Conservation (phyloP, 345 rosid species). For the Populus deltoides region DNA sequence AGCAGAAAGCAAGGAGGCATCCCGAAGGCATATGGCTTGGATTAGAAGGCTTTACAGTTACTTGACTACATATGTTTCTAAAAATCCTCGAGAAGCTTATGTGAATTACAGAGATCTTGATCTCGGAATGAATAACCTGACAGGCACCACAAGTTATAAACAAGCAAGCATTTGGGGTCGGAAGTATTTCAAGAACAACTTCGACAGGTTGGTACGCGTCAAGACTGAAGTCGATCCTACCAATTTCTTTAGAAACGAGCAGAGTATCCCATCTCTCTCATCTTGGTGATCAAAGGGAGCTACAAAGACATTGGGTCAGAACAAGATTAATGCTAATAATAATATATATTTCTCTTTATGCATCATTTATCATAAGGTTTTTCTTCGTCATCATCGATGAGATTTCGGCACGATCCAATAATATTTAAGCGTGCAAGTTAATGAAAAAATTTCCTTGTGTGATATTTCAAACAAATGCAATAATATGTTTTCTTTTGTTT, state of each 20-base stretch:
- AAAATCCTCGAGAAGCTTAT: constrained; percentile 48
- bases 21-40: constrained; percentile 18
- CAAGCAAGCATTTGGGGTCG: background rate
- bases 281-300: background rate
- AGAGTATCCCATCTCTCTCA: background rate
- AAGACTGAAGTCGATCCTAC: background rate
- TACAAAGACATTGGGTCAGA: too few species aligned
- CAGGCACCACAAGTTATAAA: background rate
- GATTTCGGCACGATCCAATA: too few species aligned
- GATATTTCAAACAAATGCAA: too few species aligned
- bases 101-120: constrained; percentile 21
- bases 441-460: background rate
- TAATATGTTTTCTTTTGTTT: background rate
- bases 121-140: background rate
- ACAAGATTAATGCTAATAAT: background rate
- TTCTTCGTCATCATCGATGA: background rate
- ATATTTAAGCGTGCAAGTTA: too few species aligned
- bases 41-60: constrained; percentile 32
- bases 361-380: background rate
- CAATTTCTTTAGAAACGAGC: background rate
- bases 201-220: background rate
- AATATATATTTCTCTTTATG: background rate
- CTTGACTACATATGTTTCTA: constrained; percentile 50
- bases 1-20: constrained; percentile 18
- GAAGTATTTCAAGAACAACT: background rate